These are phyloP conservation scores for Mycena rosella DNA, from an alignment of 768 basidiomycete genomes.

Conservation along the genomic window DNA sequence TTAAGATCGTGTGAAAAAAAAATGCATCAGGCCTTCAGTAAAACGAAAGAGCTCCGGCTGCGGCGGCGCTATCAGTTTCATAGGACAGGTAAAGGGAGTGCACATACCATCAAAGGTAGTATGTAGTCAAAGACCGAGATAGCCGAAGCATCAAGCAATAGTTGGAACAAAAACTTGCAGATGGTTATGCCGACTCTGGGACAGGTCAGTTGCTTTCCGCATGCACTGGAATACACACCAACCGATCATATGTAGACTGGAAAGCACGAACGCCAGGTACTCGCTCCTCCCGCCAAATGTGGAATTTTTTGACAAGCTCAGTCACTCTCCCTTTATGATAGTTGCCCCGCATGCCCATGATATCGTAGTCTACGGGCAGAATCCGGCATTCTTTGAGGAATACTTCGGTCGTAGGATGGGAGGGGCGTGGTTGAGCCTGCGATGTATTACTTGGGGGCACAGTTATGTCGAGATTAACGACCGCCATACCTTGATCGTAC, in stretches of 20 bases:
- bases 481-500: constrained; percentile 73
- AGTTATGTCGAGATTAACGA: background rate
- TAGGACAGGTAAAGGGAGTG: background rate
- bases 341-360: constrained; percentile 78
- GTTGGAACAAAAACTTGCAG: constrained; percentile 84
- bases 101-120: constrained; percentile 79
- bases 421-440: constrained; percentile 76
- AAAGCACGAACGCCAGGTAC: constrained; percentile 82
- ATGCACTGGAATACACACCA: constrained; percentile 36
- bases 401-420: constrained; percentile 68
- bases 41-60: constrained; percentile 84
- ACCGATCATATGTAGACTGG: constrained; percentile 89
- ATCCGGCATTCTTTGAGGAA: constrained; percentile 78
- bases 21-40: constrained; percentile 67
- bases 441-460: constrained; percentile 6
- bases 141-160: constrained; percentile 82
- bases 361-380: constrained; percentile 69
- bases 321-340: constrained; percentile 72
- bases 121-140: constrained; percentile 85
- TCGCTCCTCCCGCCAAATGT: constrained; percentile 77
- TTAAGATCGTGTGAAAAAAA: constrained; percentile 13
- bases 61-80: constrained; percentile 15
- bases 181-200: constrained; percentile 72
- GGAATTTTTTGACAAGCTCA: constrained; percentile 73
- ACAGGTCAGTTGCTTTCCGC: constrained; percentile 18